Base-by-base conservation (phyloP, 2,329 filamentous ascomycete species). In the Thielaviopsis populi region DNA sequence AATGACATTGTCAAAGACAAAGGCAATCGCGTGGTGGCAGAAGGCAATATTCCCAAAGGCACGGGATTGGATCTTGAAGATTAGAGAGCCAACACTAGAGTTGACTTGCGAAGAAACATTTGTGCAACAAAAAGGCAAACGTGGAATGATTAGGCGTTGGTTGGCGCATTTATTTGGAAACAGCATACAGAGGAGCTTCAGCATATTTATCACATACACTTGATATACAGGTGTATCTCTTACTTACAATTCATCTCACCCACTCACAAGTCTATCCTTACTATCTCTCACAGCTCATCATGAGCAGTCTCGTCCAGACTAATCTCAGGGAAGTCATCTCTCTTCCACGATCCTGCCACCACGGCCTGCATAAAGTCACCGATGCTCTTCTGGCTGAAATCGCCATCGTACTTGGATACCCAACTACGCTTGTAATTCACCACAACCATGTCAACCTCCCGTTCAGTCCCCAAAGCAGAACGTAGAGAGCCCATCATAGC, bases 281-380 rank as follows among this genome's bases (percentile, higher is more conserved):
- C 1, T 37, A 17, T 30, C 24, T 17, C 27, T 37, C n/a, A 67
- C 50, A 67, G 41, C 53, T 65, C 59, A 70, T 70, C 13, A 75
- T 70, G 19, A 74, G 70, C 68, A 77, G 73, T 11, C 27, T 37
- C 42, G 17, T 76, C 75, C 40, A 86, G 71, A 53, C 89, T 70
- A 1, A 79, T 81, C 65, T 82, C 80, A 0, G 88, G 88, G 50
- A 94, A 73, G 75, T 85, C 88, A 70, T 84, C 80, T 79, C 92
- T 96, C 66, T 81, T 76, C 1, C 89, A 88, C 71, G 97, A 92
- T 62, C 91, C 89, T 79, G 99, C 81, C 43, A 90, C 85, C 67
- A 97, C 90, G n/a, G 83, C 80, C 70, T 99, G 94, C 66, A 99
- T 83, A 90, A 92, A 99, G 67, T 78, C 77, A 75, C 96, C 89